Evolutionary conservation across 2,329 filamentous ascomycete genomes (phyloP), one percentile per base, ranked within the genome.

Genomic region (Blastomyces percursus): DNA sequence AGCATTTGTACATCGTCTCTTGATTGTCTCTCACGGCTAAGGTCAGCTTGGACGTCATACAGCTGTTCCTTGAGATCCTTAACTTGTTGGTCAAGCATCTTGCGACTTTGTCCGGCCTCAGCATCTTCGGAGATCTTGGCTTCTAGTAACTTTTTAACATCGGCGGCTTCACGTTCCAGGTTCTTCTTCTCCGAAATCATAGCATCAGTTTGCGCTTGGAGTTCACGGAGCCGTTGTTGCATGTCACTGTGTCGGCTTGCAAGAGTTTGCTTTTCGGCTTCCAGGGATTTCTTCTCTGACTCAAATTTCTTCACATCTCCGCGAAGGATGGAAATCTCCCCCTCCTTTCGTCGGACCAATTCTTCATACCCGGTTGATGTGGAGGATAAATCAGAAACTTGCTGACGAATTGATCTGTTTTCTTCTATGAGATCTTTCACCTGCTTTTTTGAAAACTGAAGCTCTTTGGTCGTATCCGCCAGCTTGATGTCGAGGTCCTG

Each of bases 331-430:
- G 88, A 83, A 24, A 99, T 80, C 71, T 99, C 95, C 73, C 92
- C 96, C 72, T 99, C 94, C 73, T 97, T 99, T 64, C 89, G 87
- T 30, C 91, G 84, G 30, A 99, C 88, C 52, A 97, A 83, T 69
- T 97, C 93, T 75, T 99, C 94, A 67, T 96, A 97, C 71, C 92
- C 91, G 0, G 91, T 95, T 0, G 93, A 96, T 0, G 93, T 96
- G 58, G 90, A 86, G 0, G 94, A 94, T 21, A 99, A 80, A 67
- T 96, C 87, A 0, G 89, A 84, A 61, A 99, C 86, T 70, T 96
- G 91, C 69, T 91, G 85, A 61, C 95, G 88, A 56, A 96, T 84
- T 54, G 89, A 86, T 14, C 86, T 84, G 68, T 96, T 95, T 71
- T 99, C 93, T 5, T 87, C 85, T 1, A 86, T 74, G 0, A 96